phyloP scores from a whole-genome alignment of 768 basidiomycete species.

The Naganishia vaughanmartiniae region DNA sequence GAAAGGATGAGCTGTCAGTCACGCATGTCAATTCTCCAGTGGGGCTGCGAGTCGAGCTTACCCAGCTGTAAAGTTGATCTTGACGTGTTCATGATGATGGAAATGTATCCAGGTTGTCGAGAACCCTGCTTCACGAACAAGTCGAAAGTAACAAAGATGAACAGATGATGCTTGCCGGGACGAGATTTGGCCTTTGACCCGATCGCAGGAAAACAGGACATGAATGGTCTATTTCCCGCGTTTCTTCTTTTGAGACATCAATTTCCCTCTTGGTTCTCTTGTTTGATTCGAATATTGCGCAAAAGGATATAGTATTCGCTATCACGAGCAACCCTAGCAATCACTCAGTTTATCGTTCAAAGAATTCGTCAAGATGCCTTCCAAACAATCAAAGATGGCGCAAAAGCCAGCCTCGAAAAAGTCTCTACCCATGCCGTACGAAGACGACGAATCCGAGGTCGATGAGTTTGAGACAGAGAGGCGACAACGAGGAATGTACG shows the following conservation, averaged over 20 bases:
- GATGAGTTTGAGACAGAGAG: constrained; percentile 46
- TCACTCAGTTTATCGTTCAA: neutral
- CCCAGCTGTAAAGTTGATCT: constrained; percentile 10
- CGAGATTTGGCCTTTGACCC: constrained; percentile 20
- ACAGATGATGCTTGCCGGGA: neutral
- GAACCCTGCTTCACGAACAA: neutral
- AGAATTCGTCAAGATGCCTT: neutral
- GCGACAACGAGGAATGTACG: constrained; percentile 22
- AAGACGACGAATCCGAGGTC: constrained; percentile 46
- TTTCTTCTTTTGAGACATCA: constrained; percentile 1
- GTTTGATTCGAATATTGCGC: too few species aligned
- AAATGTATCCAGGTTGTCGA: neutral
- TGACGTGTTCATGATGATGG: constrained; percentile 3
- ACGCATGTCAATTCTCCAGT: neutral
- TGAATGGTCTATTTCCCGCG: neutral
- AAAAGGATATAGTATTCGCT: neutral
- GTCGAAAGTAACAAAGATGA: neutral
- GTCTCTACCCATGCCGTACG: constrained; percentile 22
- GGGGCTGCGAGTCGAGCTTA: neutral
- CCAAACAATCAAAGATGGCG: neutral
- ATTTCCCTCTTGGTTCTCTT: neutral
- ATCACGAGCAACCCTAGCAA: neutral
- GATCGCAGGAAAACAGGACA: constrained; percentile 22
- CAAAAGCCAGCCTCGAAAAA: neutral
- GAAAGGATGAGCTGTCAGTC: neutral